phyloP scores from a whole-genome alignment of 2,329 filamentous ascomycete genomes.

The Neopestalotiopsis sp. region DNA sequence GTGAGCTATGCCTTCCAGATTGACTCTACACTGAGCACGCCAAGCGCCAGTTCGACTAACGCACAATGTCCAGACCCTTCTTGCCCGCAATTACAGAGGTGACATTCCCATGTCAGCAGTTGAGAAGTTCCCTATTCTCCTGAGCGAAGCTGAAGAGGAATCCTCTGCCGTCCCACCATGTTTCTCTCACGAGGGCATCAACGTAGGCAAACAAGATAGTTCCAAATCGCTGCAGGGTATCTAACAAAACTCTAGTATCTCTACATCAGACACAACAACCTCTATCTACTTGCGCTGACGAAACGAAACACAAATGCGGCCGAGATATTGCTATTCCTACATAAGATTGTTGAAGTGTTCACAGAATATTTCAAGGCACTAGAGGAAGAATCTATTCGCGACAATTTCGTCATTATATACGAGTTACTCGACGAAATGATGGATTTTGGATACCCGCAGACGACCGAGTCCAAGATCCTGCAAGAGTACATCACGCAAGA shows the following conservation, averaged over 20 bases:
- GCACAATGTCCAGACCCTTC: slow-evolving; percentile 75
- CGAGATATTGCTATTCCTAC: slow-evolving; percentile 96
- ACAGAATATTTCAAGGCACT: slow-evolving; percentile 99
- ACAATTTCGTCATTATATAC: slow-evolving; percentile 99
- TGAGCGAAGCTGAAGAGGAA: slow-evolving; percentile 98
- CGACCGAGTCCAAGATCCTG: slow-evolving; percentile 96
- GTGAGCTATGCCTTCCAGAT: slow-evolving; percentile 47
- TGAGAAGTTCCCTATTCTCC: slow-evolving; percentile 93
- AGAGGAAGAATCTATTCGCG: slow-evolving; percentile 97
- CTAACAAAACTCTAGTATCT: slow-evolving; percentile 70
- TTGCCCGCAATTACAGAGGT: slow-evolving; percentile 97
- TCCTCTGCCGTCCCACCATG: slow-evolving; percentile 96
- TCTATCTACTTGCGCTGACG: slow-evolving; percentile 95
- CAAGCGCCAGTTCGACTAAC: not conserved
- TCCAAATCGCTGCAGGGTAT: not conserved
- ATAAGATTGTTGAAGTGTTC: slow-evolving; percentile 98
- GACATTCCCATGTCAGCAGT: slow-evolving; percentile 99
- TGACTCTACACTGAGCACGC: not conserved
- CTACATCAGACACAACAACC: slow-evolving; percentile 98
- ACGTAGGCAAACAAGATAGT: slow-evolving; percentile 62
- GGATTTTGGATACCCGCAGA: slow-evolving; percentile 99
- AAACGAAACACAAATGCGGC: slow-evolving; percentile 99
- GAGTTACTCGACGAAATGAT: slow-evolving; percentile 99
- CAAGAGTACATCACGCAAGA: slow-evolving; percentile 99
- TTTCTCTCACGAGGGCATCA: slow-evolving; percentile 98